Base-by-base conservation (phyloP, 2,329 filamentous ascomycete species). In the Diaporthe aspalathi region DNA sequence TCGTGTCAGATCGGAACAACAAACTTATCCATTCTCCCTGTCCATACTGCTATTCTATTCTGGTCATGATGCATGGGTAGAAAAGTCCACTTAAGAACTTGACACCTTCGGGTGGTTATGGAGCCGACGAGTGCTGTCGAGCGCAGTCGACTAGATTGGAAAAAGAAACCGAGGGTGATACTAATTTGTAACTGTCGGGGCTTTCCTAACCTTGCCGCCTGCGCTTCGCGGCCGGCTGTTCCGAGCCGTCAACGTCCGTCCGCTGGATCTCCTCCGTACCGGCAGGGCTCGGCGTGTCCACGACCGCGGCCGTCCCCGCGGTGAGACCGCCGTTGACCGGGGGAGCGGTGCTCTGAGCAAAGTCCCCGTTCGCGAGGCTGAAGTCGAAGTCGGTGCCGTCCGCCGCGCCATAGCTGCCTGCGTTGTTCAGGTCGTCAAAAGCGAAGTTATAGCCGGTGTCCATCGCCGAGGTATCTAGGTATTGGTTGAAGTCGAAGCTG, bases 401-500 rank as follows among this genome's bases (percentile, higher is more conserved):
- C 52, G 75, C 74, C 29, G 72, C 70, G 47, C 75, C 72, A 27
- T 78, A 77, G 1, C 76, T 74, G 49, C 74, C 78, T 24, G 76
- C 76, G 38, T 77, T 73, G 47, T 75, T 75, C 56, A 70, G 67
- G 53, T 68, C 67, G 43, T 68, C 60, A 43, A 68, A 68, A 29
- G 60, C 35, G 35, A 70, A 70, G 27, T n/a, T 50, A 56, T 65
- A 17, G 75, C 43, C 16, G 75, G 74, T 79, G 4, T 80, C 76
- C 84, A 7, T 82, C 80, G 11, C 83, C 83, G 57, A 85, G 2
- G 79, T 47, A 71, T 85, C 80, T 8, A 86, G 77, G 73, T 82
- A 89, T 75, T 88, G 84, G 63, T 88, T 86, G 7, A 88, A 78
- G 69, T 89, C 87, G 17, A 86, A 78, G 45, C 81, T 79, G 62